Conservation (phyloP, 2,329 filamentous ascomycete genomes). For the Monosporascus cannonballus region DNA sequence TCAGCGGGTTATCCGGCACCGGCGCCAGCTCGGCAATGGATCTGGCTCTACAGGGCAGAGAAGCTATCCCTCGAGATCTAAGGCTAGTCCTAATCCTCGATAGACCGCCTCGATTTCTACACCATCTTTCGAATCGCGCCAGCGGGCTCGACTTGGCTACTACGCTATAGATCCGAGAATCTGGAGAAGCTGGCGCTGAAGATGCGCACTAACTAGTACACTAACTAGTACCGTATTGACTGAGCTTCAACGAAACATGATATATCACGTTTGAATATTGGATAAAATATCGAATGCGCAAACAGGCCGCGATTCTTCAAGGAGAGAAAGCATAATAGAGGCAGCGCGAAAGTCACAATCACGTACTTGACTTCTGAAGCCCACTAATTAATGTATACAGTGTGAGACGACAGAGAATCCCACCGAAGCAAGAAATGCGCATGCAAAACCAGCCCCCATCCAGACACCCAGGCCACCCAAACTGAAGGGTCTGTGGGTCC, state of each 20-base stretch:
- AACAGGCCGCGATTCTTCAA: neutral
- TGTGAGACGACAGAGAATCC: neutral
- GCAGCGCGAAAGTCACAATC: too few species aligned
- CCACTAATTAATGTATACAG: neutral
- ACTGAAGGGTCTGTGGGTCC: neutral
- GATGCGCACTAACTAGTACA: neutral
- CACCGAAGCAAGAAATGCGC: neutral
- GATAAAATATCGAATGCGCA: too few species aligned
- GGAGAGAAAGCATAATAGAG: neutral
- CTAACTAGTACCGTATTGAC: neutral
- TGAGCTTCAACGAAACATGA: neutral
- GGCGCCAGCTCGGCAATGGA: neutral
- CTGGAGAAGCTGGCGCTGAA: constrained; percentile 1
- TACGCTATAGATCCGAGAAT: neutral
- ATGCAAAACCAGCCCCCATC: neutral
- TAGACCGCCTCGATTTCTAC: neutral
- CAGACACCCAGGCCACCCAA: neutral
- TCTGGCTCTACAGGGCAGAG: neutral
- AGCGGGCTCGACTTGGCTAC: neutral
- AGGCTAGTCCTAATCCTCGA: neutral
- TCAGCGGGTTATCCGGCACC: neutral
- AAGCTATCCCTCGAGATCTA: neutral
- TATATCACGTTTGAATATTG: neutral
- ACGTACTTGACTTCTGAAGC: neutral
- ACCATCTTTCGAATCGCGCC: neutral